These are phyloP conservation scores for Magnaporthiopsis poae DNA, from an alignment of 2,329 filamentous ascomycete species.

Conservation along the genomic window DNA sequence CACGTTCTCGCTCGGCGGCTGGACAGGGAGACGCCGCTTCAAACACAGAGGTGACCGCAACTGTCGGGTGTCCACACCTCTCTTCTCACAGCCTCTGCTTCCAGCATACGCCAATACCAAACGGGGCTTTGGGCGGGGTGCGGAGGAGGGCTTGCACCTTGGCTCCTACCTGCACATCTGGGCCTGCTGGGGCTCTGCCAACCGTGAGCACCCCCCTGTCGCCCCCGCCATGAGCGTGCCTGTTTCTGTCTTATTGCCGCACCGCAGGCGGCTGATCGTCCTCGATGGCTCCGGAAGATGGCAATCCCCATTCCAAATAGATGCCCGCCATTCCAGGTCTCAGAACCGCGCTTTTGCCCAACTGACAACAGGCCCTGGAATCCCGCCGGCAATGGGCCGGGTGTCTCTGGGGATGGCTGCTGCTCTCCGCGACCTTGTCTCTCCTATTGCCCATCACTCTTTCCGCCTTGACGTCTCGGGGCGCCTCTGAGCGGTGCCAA, in stretches of 20 bases:
- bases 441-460: neutral
- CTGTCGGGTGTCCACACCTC: too few relatives aligned
- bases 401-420: neutral
- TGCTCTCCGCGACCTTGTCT: neutral
- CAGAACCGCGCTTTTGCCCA: neutral
- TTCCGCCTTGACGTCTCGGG: neutral
- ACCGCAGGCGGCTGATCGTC: neutral
- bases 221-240: neutral
- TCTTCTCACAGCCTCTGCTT: too few relatives aligned
- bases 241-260: neutral
- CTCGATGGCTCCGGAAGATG: neutral
- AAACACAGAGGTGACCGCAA: too few relatives aligned
- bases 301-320: neutral
- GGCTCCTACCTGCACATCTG: too few relatives aligned
- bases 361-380: neutral
- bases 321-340: slow-evolving; percentile 1
- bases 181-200: neutral
- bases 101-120: neutral
- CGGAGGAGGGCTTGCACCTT: too few relatives aligned
- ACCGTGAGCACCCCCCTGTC: neutral
- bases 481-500: neutral
- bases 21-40: too few relatives aligned
- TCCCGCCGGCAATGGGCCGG: neutral
- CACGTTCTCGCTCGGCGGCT: neutral
- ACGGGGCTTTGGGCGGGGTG: neutral